Evolutionary conservation across 345 rosid genomes (phyloP), one percentile per base, ranked within the genome.

Genomic region (Geranium rotundifolium): DNA sequence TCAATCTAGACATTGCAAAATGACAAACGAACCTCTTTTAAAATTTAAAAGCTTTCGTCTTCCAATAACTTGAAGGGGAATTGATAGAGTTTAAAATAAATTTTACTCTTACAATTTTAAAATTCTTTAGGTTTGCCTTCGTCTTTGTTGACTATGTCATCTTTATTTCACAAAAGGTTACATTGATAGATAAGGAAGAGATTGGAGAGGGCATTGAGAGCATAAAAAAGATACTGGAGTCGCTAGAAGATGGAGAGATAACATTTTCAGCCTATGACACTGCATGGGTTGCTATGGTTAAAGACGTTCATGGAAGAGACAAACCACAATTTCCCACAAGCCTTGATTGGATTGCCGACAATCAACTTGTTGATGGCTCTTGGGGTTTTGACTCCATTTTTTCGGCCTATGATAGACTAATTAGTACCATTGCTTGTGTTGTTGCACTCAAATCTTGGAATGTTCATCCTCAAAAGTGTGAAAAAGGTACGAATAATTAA

Each of bases 201-300:
- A 80, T 82, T 1, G 73, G 65, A 52, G 76, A 82, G 56, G 69
- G 74, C 14, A 85, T 85, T 7, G 66, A 68, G 9, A 61, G 19
- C 16, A 80, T 86, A 56, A 80, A 79, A 29, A 41, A 67, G 3
- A 77, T 83, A 61, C 62, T 89, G 80, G 69, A 65, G 7, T 74
- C 79, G 39, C 69, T 86, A 83, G 89, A 78, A 46, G 95, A 89
- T 61, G 96, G 96, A 30, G 88, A 87, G 63, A 87, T 87, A 69
- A 83, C 75, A 56, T 63, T 76, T 20, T 89, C 96, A 15, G 88
- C 96, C 3, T 89, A 89, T 37, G 96, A 89, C 68, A 89, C 96
- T 2, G 91, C 96, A 2, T 89, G 96, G 96, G 96, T 87, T 19
- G 95, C 91, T 57, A 72, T 89, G 7, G 80, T 87, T 0, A 76